These are phyloP conservation scores for Penicillium salamii DNA, from an alignment of 495 filamentous ascomycete species.

Conservation along the genomic window DNA sequence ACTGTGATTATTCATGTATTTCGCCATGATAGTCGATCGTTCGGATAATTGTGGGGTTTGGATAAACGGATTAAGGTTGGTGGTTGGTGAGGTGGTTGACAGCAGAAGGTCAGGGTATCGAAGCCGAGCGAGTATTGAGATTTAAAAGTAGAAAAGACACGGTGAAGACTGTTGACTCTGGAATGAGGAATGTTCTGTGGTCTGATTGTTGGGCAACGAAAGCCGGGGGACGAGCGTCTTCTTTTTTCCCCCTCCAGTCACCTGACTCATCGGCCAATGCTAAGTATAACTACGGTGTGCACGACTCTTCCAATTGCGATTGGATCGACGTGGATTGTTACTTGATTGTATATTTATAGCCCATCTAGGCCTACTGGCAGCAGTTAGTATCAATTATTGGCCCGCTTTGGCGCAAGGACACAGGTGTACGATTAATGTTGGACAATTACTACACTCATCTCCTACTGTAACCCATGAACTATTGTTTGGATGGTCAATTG, in stretches of 20 bases:
- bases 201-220: not conserved
- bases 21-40: slow-evolving; percentile 40
- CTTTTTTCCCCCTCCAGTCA: slow-evolving; percentile 3
- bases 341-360: no score
- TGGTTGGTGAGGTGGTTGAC: not conserved
- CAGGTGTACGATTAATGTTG: no score
- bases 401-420: no score
- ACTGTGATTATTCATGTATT: slow-evolving; percentile 62
- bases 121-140: not conserved
- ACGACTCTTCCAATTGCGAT: no score
- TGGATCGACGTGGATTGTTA: no score
- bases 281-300: not conserved
- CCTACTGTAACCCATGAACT: no score
- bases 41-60: slow-evolving; percentile 7
- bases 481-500: no score
- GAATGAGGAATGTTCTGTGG: not conserved
- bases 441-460: no score
- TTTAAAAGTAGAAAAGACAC: slow-evolving; percentile 5
- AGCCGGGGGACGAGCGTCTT: slow-evolving; percentile 3
- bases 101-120: slow-evolving; percentile 5
- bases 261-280: slow-evolving; percentile 6
- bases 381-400: not conserved
- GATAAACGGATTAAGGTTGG: not conserved
- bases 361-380: no score
- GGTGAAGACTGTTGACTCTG: slow-evolving; percentile 4